Evolutionary conservation across 2,329 filamentous ascomycete genomes (phyloP).

Genomic region (Fusarium buharicum): DNA sequence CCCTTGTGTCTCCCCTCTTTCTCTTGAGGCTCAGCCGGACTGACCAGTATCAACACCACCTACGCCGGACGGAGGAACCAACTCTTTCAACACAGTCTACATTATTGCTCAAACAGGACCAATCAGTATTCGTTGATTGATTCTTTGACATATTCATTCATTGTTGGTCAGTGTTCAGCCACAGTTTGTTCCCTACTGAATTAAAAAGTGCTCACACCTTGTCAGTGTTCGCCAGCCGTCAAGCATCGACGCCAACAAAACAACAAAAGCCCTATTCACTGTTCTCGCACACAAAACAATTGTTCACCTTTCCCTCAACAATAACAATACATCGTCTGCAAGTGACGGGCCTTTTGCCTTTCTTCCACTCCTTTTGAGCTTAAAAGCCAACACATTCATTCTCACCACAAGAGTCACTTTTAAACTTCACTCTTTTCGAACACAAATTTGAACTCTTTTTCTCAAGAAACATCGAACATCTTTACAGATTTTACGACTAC

Average conservation of each 20-base stretch:
- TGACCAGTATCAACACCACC: slow-evolving; percentile 34
- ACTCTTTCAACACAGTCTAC: slow-evolving; percentile 11
- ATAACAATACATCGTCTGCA: slow-evolving; percentile 26
- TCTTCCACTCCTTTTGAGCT: slow-evolving; percentile 30
- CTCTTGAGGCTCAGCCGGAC: slow-evolving; percentile 44
- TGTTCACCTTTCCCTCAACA: slow-evolving; percentile 17
- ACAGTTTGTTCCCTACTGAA: slow-evolving; percentile 3
- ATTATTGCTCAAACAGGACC: slow-evolving; percentile 5
- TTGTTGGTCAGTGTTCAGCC: slow-evolving; percentile 27
- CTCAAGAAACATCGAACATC: slow-evolving; percentile 9
- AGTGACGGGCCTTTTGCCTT: slow-evolving; percentile 30
- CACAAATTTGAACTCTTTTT: slow-evolving; percentile 20
- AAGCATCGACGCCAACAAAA: slow-evolving; percentile 12
- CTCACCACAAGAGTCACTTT: slow-evolving; percentile 15
- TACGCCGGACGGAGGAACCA: slow-evolving; percentile 36
- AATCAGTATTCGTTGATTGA: slow-evolving; percentile 12
- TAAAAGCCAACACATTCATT: slow-evolving; percentile 36
- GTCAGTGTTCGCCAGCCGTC: slow-evolving; percentile 41
- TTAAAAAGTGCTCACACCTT: slow-evolving; percentile 10
- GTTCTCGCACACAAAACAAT: slow-evolving; percentile 31
- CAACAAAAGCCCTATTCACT: slow-evolving; percentile 21
- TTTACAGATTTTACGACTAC: slow-evolving; percentile 6
- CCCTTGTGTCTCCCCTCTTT: slow-evolving; percentile 34
- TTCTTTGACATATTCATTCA: slow-evolving; percentile 1
- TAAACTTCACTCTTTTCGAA: slow-evolving; percentile 28